Conservation (phyloP, 805 yeast species). For the Monosporozyma yasuniensis region DNA sequence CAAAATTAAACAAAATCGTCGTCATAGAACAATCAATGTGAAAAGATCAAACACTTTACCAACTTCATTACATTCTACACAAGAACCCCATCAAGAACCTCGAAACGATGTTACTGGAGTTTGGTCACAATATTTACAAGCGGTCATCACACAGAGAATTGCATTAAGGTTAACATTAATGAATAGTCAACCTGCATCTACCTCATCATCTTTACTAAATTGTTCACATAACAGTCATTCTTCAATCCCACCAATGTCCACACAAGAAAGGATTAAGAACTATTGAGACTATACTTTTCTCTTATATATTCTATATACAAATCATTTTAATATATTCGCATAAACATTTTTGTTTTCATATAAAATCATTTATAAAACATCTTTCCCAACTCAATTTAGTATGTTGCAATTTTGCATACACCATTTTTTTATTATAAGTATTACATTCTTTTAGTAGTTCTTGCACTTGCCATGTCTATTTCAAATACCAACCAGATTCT, state of each 20-base stretch:
- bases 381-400: too few species aligned
- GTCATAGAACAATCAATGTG: not conserved
- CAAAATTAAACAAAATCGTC: not conserved
- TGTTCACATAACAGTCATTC: not conserved
- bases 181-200: not conserved
- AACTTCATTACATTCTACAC: not conserved
- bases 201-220: not conserved
- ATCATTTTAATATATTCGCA: not conserved
- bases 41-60: constrained; percentile 3
- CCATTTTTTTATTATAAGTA: too few species aligned
- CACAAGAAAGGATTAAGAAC: not conserved
- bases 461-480: too few species aligned
- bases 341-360: too few species aligned
- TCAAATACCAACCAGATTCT: too few species aligned
- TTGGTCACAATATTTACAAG: constrained; percentile 30
- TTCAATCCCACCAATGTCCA: not conserved
- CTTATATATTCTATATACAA: not conserved
- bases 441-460: too few species aligned
- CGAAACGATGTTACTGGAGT: constrained; percentile 8
- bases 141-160: constrained; percentile 29
- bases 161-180: constrained; percentile 18
- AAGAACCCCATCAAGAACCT: not conserved
- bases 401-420: too few species aligned
- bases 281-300: not conserved
- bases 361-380: too few species aligned